Conservation (phyloP, 2,329 filamentous ascomycete genomes). For the Exophiala calicioides region DNA sequence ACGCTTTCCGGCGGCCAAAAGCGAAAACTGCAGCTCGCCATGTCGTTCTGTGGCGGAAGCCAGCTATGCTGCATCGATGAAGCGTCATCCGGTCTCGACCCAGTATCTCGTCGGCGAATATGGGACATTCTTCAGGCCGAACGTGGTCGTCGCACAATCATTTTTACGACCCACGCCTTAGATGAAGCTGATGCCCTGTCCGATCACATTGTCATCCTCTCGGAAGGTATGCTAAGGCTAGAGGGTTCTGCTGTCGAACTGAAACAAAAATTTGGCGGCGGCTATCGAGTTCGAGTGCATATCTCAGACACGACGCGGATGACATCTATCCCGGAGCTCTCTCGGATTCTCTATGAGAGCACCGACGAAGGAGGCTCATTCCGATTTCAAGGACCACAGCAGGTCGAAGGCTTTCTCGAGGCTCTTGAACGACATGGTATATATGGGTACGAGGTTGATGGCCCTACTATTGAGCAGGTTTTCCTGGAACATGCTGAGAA, state of each 20-base stretch:
- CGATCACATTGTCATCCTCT: constrained; percentile 83
- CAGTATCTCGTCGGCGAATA: constrained; percentile 79
- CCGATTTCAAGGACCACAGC: constrained; percentile 65
- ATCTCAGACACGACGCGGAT: constrained; percentile 51
- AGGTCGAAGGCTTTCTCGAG: constrained; percentile 70
- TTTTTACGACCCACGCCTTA: constrained; percentile 88
- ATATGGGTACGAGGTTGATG: constrained; percentile 77
- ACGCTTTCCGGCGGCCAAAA: constrained; percentile 90
- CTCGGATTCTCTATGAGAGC: constrained; percentile 54
- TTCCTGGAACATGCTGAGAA: constrained; percentile 84
- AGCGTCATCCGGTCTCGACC: constrained; percentile 83
- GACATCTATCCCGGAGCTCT: constrained; percentile 51
- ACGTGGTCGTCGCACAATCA: constrained; percentile 74
- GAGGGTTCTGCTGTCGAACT: constrained; percentile 83
- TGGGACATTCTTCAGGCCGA: constrained; percentile 91
- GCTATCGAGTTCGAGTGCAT: constrained; percentile 75
- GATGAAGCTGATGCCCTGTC: constrained; percentile 88
- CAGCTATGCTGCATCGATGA: constrained; percentile 88
- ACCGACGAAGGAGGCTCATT: constrained; percentile 72
- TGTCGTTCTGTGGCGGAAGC: constrained; percentile 90
- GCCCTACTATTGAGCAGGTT: constrained; percentile 86
- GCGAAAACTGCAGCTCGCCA: constrained; percentile 83
- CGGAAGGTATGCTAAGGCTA: constrained; percentile 77
- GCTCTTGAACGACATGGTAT: constrained; percentile 66
- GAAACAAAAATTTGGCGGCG: constrained; percentile 76